Conservation (phyloP, 768 basidiomycete genomes). For the Xanthoconium purpureum region DNA sequence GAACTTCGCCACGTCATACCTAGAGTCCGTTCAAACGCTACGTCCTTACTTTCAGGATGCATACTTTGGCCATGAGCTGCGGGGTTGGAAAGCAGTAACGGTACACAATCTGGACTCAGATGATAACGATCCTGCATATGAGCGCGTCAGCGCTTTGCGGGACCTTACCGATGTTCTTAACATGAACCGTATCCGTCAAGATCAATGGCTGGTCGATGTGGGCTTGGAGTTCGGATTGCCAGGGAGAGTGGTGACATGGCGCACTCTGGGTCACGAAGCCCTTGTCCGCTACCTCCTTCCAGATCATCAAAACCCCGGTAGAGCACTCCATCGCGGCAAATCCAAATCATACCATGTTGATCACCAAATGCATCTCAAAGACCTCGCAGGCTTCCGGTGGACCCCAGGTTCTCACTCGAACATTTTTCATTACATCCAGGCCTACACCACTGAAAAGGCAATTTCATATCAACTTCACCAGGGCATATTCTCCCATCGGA, state of each 20-base stretch:
- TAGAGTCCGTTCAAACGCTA: neutral
- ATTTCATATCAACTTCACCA: slow-evolving; percentile 11
- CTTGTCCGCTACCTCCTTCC: neutral
- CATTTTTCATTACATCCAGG: neutral
- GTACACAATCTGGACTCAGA: neutral
- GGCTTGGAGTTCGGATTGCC: neutral
- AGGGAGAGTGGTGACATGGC: neutral
- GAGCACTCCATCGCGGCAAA: fast-evolving
- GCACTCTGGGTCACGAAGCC: fast-evolving
- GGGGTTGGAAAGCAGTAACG: slow-evolving; percentile 5
- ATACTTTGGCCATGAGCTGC: slow-evolving; percentile 10
- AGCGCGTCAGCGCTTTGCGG: neutral
- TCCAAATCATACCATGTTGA: neutral
- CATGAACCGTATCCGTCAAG: neutral
- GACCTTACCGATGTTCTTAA: neutral
- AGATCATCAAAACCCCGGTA: fast-evolving
- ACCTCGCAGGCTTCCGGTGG: slow-evolving; percentile 3
- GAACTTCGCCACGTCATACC: fast-evolving
- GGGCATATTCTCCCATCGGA: neutral
- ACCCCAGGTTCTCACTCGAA: neutral
- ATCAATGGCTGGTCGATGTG: neutral
- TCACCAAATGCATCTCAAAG: slow-evolving; percentile 5
- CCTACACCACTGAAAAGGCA: slow-evolving; percentile 6
- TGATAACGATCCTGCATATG: neutral
- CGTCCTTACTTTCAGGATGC: neutral